Percentiles rank a stretch among this genome's conserved stretches.
Evolutionary conservation across 1,139 yeast genomes (phyloP).

Genomic region (Yamadazyma atlantica): DNA sequence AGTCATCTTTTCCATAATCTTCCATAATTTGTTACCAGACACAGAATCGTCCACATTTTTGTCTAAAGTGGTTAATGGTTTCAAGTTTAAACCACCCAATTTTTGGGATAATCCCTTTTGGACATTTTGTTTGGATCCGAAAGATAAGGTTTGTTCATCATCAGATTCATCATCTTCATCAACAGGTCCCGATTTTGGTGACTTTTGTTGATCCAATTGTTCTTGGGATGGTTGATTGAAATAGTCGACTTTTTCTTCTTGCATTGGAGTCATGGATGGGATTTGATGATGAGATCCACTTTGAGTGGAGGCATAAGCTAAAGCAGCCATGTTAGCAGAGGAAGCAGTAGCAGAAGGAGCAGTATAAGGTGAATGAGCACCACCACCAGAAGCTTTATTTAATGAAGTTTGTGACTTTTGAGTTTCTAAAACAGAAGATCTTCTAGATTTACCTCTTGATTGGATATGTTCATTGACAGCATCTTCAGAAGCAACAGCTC

Average conservation of each 20-base stretch:
- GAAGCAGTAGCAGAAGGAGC: slow-evolving; percentile 72
- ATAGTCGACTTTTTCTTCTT: slow-evolving; percentile 46
- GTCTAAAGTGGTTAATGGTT: slow-evolving; percentile 34
- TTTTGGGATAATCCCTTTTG: slow-evolving; percentile 49
- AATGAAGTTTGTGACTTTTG: slow-evolving; percentile 35
- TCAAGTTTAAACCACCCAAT: slow-evolving; percentile 34
- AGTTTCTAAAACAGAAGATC: slow-evolving; percentile 34
- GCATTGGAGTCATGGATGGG: slow-evolving; percentile 55
- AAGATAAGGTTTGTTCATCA: slow-evolving; percentile 52
- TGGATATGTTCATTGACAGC: slow-evolving; percentile 41
- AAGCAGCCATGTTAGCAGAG: slow-evolving; percentile 54
- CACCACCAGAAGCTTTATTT: slow-evolving; percentile 15
- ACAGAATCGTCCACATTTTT: slow-evolving; percentile 17
- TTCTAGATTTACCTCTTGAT: slow-evolving; percentile 38
- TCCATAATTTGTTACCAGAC: slow-evolving; percentile 72
- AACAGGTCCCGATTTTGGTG: slow-evolving; percentile 13
- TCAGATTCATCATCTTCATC: slow-evolving; percentile 34
- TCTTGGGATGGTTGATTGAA: slow-evolving; percentile 33
- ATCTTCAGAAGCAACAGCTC: slow-evolving; percentile 85
- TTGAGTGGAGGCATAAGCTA: slow-evolving; percentile 44
- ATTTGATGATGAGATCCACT: slow-evolving; percentile 48
- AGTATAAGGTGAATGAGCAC: slow-evolving; percentile 63
- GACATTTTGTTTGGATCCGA: slow-evolving; percentile 55
- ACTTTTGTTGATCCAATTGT: slow-evolving; percentile 17
- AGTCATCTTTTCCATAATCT: slow-evolving; percentile 78